These are phyloP conservation scores for Phytopythium sindhum DNA, from an alignment of 352 stramenopile species.

Conservation along the genomic window DNA sequence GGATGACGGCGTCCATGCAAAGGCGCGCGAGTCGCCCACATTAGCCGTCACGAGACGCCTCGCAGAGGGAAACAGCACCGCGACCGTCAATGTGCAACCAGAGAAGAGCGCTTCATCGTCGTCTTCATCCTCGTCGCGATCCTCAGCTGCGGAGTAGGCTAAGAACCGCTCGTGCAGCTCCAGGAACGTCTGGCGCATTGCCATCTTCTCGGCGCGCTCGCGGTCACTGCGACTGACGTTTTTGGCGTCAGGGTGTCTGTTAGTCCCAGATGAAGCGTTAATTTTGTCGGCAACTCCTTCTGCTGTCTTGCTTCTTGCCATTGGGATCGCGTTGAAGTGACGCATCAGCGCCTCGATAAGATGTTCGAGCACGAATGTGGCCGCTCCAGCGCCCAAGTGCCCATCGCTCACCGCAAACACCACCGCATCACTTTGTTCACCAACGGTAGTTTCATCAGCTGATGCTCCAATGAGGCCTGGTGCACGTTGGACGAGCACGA, in stretches of 20 bases:
- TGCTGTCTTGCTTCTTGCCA: slow-evolving; percentile 6
- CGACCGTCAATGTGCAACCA: slow-evolving; percentile 77
- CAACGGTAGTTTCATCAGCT: background rate
- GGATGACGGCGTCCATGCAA: slow-evolving; percentile 34
- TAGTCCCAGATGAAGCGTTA: background rate
- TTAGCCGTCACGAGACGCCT: slow-evolving; percentile 65
- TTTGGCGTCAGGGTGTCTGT: background rate
- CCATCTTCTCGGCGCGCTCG: slow-evolving; percentile 44
- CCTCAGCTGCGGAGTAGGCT: slow-evolving; percentile 17
- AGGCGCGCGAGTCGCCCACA: slow-evolving; percentile 81
- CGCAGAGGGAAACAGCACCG: slow-evolving; percentile 60
- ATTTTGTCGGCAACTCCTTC: background rate
- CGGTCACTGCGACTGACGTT: slow-evolving; percentile 8
- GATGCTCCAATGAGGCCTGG: background rate
- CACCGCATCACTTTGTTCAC: slow-evolving; percentile 20
- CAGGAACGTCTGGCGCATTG: slow-evolving; percentile 69
- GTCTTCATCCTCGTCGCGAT: slow-evolving; percentile 2
- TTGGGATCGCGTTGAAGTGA: slow-evolving; percentile 28
- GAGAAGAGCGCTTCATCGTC: slow-evolving; percentile 51
- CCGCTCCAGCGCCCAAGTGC: slow-evolving; percentile 89
- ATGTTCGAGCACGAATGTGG: slow-evolving; percentile 69
- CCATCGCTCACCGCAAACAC: slow-evolving; percentile 96
- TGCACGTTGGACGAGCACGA: slow-evolving; percentile 32
- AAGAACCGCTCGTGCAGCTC: slow-evolving; percentile 65
- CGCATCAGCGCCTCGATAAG: slow-evolving; percentile 28